phyloP scores from a whole-genome alignment of 2,329 filamentous ascomycete genomes.

The Moelleriella libera region DNA sequence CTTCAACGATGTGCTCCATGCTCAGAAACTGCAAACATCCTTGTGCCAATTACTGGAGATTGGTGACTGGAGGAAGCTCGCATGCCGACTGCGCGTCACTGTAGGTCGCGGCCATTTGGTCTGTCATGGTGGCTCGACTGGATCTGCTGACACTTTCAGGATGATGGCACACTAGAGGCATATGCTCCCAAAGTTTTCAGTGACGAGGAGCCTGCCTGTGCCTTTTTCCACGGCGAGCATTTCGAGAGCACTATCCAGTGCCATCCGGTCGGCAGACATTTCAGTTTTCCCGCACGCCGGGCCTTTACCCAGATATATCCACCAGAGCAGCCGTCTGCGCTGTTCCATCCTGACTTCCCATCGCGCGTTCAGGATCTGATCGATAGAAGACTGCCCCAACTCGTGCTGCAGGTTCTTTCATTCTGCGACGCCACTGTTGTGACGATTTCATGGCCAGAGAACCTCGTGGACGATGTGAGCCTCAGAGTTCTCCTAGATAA shows the following conservation, averaged over 20 bases:
- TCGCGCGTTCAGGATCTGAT: constrained; percentile 3
- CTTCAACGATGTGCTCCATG: constrained; percentile 6
- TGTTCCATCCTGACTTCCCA: constrained; percentile 1
- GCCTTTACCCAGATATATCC: constrained; percentile 4
- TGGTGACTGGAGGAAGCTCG: constrained; percentile 5
- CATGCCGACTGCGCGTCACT: constrained; percentile 2
- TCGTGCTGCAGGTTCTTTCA: constrained; percentile 2
- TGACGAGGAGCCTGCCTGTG: constrained; percentile 2
- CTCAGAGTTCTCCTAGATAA: constrained; percentile 3
- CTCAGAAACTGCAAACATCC: constrained; percentile 1
- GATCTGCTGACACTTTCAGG: background rate
- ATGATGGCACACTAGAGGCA: constrained; percentile 3
- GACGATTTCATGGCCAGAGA: constrained; percentile 2
- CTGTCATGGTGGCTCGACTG: no score
- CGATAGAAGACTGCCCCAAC: constrained; percentile 2
- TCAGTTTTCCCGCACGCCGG: background rate
- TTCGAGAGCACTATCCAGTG: background rate
- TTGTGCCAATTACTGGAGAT: constrained; percentile 3
- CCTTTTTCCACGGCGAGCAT: constrained; percentile 2
- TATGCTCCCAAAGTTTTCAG: constrained; percentile 3
- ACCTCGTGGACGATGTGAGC: constrained; percentile 3
- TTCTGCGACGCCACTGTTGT: constrained; percentile 4
- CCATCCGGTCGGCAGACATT: constrained; percentile 2
- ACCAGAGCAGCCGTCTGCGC: background rate
- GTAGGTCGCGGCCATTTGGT: background rate